Conservation (phyloP, 164 flowering plant species). For the Hamamelis virginiana region DNA sequence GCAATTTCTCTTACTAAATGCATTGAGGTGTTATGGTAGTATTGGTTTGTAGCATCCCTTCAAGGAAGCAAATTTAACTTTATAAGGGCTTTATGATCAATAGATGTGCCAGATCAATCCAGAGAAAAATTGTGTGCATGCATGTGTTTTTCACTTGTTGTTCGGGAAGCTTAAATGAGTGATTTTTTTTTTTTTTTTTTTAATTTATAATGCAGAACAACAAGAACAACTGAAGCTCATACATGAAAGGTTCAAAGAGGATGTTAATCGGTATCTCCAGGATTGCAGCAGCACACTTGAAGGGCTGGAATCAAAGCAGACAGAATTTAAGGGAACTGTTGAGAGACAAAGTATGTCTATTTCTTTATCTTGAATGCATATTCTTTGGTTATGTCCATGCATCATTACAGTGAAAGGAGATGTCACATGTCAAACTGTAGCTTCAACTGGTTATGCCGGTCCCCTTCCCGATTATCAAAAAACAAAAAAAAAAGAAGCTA, state of each 20-base stretch:
- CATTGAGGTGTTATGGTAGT: not conserved
- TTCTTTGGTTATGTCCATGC: not conserved
- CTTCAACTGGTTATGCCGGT: too few species aligned
- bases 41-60: not conserved
- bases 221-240: constrained; percentile 55
- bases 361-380: constrained; percentile 7
- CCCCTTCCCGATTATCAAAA: too few species aligned
- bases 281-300: constrained; percentile 51
- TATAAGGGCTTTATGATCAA: not conserved
- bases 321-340: constrained; percentile 50
- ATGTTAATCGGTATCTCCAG: constrained; percentile 60
- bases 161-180: constrained; percentile 7
- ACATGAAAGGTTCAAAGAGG: constrained; percentile 64
- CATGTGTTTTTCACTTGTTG: not conserved
- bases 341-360: constrained; percentile 67
- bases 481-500: too few species aligned
- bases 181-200: constrained; percentile 7
- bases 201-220: constrained; percentile 50
- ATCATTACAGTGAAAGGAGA: not conserved
- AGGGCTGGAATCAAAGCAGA: constrained; percentile 57
- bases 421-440: not conserved
- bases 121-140: not conserved
- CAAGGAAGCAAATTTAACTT: not conserved
- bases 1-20: not conserved
- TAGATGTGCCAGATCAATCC: not conserved